These are phyloP conservation scores for Elsinoe fawcettii DNA, from an alignment of 2,329 filamentous ascomycete species.

Conservation along the genomic window DNA sequence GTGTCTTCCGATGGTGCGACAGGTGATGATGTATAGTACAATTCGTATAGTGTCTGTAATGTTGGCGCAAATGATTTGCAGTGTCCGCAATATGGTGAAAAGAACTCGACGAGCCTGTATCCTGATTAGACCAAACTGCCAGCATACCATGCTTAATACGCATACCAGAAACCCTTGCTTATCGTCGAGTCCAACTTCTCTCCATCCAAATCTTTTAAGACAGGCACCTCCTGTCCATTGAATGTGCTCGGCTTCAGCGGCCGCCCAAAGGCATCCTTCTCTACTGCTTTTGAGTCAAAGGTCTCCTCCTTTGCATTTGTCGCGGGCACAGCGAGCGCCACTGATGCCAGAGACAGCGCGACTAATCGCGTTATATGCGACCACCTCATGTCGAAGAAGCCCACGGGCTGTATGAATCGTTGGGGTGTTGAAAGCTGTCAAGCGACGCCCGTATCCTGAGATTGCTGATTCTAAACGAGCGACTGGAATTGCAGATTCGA, in stretches of 20 bases:
- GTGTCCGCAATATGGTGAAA: conserved; percentile 53
- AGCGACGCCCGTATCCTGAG: background rate
- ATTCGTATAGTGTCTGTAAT: conserved; percentile 91
- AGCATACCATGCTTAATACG: background rate
- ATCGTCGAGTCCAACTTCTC: conserved; percentile 51
- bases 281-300: conserved; percentile 11
- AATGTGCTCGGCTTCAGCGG: conserved; percentile 46
- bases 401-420: conserved; percentile 14
- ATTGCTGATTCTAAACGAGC: background rate
- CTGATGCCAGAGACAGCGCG: conserved; percentile 24
- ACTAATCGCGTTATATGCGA: conserved; percentile 25
- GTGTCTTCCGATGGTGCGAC: conserved; percentile 40
- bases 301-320: conserved; percentile 16
- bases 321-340: conserved; percentile 19
- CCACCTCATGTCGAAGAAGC: conserved; percentile 24
- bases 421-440: background rate
- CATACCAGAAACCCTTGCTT: conserved; percentile 61
- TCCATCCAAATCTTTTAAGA: conserved; percentile 53
- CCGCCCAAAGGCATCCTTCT: conserved; percentile 19
- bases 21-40: conserved; percentile 81
- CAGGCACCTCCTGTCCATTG: conserved; percentile 59
- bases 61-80: conserved; percentile 73
- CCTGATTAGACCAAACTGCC: background rate
- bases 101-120: conserved; percentile 41
- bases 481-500: background rate